Percentiles rank a stretch among this genome's conserved stretches.
These are phyloP conservation scores for Xylaria sp. DNA, from an alignment of 2,329 filamentous ascomycete species.

Conservation along the genomic window DNA sequence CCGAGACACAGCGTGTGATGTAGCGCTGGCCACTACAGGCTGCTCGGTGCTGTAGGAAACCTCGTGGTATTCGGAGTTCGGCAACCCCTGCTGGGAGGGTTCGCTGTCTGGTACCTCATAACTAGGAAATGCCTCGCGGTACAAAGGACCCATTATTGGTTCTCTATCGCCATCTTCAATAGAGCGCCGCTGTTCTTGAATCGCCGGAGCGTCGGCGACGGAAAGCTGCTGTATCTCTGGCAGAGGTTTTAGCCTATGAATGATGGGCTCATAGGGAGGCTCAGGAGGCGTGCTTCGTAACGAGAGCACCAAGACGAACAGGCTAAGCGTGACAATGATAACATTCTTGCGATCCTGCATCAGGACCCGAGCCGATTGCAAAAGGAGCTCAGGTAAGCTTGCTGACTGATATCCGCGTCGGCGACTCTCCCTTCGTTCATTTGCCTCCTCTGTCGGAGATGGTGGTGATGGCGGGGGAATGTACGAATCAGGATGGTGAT, in stretches of 20 bases:
- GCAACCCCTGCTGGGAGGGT: background rate
- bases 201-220: slow-evolving; percentile 15
- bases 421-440: slow-evolving; percentile 41
- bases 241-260: slow-evolving; percentile 35
- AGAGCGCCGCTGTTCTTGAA: slow-evolving; percentile 12
- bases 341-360: slow-evolving; percentile 65
- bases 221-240: slow-evolving; percentile 33
- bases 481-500: slow-evolving; percentile 34
- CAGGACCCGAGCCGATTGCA: slow-evolving; percentile 59
- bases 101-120: background rate
- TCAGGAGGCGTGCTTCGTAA: slow-evolving; percentile 42
- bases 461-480: slow-evolving; percentile 36
- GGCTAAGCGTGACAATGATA: slow-evolving; percentile 58
- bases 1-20: background rate
- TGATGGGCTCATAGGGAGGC: slow-evolving; percentile 40
- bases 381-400: slow-evolving; percentile 58
- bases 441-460: slow-evolving; percentile 38
- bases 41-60: slow-evolving; percentile 4
- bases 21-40: background rate
- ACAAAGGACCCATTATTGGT: background rate
- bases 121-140: too few species aligned
- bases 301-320: slow-evolving; percentile 60
- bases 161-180: slow-evolving; percentile 14
- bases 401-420: slow-evolving; percentile 47
- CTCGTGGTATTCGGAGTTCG: background rate